Conservation (phyloP, 1,139 yeast genomes). For the Debaryomyces psychrophilus region DNA sequence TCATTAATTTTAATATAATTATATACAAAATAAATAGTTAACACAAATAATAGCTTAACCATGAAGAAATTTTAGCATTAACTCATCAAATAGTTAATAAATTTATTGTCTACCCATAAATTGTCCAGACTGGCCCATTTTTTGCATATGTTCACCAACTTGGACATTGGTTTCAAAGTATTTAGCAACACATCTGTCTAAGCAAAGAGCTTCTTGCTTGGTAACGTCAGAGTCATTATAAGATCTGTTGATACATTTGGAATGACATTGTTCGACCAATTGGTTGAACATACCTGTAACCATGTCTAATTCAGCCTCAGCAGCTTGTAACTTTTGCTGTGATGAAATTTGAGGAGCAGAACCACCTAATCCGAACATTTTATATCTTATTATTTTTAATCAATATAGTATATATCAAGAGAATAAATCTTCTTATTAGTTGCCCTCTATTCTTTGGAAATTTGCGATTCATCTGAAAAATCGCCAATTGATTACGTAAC, state of each 20-base stretch:
- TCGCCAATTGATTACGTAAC: slow-evolving; percentile 7
- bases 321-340: slow-evolving; percentile 70
- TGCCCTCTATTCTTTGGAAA: slow-evolving; percentile 9
- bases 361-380: slow-evolving; percentile 83
- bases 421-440: background rate
- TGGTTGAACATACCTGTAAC: slow-evolving; percentile 97
- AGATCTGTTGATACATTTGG: slow-evolving; percentile 72
- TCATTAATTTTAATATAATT: slow-evolving; percentile 7
- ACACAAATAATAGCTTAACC: background rate
- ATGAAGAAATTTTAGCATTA: background rate
- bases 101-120: slow-evolving; percentile 51
- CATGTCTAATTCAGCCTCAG: slow-evolving; percentile 94
- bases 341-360: slow-evolving; percentile 71
- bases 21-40: slow-evolving; percentile 8
- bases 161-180: slow-evolving; percentile 95
- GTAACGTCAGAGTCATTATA: slow-evolving; percentile 78
- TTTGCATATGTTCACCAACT: slow-evolving; percentile 91
- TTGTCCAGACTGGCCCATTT: slow-evolving; percentile 62
- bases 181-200: slow-evolving; percentile 97
- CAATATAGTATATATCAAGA: background rate
- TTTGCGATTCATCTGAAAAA: slow-evolving; percentile 6
- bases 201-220: slow-evolving; percentile 86
- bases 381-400: slow-evolving; percentile 1
- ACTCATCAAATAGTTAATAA: slow-evolving; percentile 4
- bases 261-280: slow-evolving; percentile 80